Evolutionary conservation across 257 asterid species (phyloP), one percentile per base, ranked within the genome.

Genomic region (Voacanga thouarsii): DNA sequence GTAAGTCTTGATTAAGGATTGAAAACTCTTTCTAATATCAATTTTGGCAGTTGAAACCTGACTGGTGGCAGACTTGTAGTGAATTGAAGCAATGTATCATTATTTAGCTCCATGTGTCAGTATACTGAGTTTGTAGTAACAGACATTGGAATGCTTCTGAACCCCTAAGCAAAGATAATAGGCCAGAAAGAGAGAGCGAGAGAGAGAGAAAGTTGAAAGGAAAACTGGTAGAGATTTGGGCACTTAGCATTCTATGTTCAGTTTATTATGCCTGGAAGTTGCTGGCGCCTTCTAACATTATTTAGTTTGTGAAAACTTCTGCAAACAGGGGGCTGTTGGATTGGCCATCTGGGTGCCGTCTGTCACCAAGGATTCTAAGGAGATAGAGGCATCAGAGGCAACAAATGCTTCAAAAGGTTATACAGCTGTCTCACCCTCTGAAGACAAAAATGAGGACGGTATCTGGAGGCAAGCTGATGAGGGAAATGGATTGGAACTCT

Each of bases 331-430:
- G 70, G 99, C 99, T 9, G 99, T 96, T 89, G 99, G 99, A 82
- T 87, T 96, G 83, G 98, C 99, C 59, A 93, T 96, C 83, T 96
- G 99, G 98, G 99, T 93, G 84, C 99, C 98, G 47, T 96, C 99
- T 74, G 94, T 96, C 81, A 86, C 98, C 69, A 81, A 86, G 86
- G 95, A 89, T 81, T 82, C 95, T 23, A 92, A 92, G 80, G 99
- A 92, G 86, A 53, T 75, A 3, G 96, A 87, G 56, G 85, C 55
- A 74, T 83, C 87, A 18, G 92, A 84, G 79, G 16, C 90, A 61
- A 90, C 87, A 89, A 85, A 65, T 68, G 72, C 82, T 64, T 79
- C 89, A 37, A 86, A 86, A 73, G 96, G 92, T 63, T 96, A 96
- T 84, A 79, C 90, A 64, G 77, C 79, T 82, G 80, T 93, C 79